Evolutionary conservation across 345 rosid genomes (phyloP), one percentile per base, ranked within the genome.

Genomic region (Citrus glauca): DNA sequence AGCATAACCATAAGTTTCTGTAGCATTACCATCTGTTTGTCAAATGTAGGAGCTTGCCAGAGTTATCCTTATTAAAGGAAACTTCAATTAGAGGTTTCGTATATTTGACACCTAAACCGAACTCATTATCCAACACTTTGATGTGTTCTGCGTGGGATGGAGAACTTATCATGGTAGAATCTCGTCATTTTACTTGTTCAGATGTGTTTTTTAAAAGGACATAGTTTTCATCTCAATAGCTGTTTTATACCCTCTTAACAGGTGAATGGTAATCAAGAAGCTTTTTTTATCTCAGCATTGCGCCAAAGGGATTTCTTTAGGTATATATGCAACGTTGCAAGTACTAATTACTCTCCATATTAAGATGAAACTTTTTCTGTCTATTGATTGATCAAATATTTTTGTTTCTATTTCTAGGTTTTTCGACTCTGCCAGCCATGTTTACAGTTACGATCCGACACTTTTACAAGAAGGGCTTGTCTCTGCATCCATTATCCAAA

Each of bases 231-330:
- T 42, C 56, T 61, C 69, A 40, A 27, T 10, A 24, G 9, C 10
- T 16, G 11, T 32, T 37, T 33, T 75, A 32, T 25, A 56, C 37
- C 63, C 32, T 59, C 77, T 64, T 64, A 70, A 70, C 83, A 95
- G 99, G 90, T 91, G 80, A 93, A 90, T 81, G 92, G 89, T 72
- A 90, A 92, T 83, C 90, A 90, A 70, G 99, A 93, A 81, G 81
- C 92, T 79, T 85, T 83, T 68, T 81, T 84, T 35, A 72, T 86
- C 82, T 93, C 97, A 67, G 84, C 88, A 78, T 76, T 84, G 77
- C 90, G 77, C 72, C 92, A 85, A 73, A 92, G 88, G 81, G 89
- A 86, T 71, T 84, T 79, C 68, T 91, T 85, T 75, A 88, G 94
- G 97, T 92, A 79, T 40, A 55, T 61, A 20, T 69, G 37, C 59